phyloP scores from a whole-genome alignment of 371 early-diverging fungal species.

The Actinomortierella wolfii region DNA sequence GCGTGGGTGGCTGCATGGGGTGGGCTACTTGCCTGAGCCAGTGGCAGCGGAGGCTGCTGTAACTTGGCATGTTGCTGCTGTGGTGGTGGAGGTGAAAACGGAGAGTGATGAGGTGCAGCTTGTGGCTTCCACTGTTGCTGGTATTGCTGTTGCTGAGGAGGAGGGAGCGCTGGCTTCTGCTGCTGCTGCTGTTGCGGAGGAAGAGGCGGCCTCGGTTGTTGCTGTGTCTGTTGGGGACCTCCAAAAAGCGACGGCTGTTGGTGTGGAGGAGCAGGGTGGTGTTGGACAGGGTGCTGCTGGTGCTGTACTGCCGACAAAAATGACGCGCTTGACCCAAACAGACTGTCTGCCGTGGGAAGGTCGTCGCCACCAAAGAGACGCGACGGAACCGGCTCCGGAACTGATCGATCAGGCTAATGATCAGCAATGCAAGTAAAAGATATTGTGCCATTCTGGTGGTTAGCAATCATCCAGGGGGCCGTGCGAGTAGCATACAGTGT shows the following conservation, averaged over 20 bases:
- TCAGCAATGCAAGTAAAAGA: background rate
- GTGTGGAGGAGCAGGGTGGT: conserved; percentile 1
- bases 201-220: background rate
- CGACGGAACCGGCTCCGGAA: conserved; percentile 1
- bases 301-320: conserved; percentile 5
- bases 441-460: too few relatives aligned
- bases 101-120: background rate
- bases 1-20: background rate
- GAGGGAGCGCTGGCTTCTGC: too few relatives aligned
- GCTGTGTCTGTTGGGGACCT: conserved; percentile 4
- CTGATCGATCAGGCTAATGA: background rate
- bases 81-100: conserved; percentile 4
- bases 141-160: too few relatives aligned
- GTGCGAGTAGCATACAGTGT: too few relatives aligned
- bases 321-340: conserved; percentile 23
- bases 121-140: too few relatives aligned
- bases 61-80: conserved; percentile 8
- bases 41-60: background rate
- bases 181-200: background rate
- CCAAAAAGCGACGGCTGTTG: too few relatives aligned
- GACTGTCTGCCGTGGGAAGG: conserved; percentile 41
- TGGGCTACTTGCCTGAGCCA: background rate
- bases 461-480: too few relatives aligned
- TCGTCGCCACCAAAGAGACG: conserved; percentile 13
- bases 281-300: conserved; percentile 1